Evolutionary conservation across 169 alveolate genomes (phyloP).

Genomic region (Cryptosporidium tyzzeri): DNA sequence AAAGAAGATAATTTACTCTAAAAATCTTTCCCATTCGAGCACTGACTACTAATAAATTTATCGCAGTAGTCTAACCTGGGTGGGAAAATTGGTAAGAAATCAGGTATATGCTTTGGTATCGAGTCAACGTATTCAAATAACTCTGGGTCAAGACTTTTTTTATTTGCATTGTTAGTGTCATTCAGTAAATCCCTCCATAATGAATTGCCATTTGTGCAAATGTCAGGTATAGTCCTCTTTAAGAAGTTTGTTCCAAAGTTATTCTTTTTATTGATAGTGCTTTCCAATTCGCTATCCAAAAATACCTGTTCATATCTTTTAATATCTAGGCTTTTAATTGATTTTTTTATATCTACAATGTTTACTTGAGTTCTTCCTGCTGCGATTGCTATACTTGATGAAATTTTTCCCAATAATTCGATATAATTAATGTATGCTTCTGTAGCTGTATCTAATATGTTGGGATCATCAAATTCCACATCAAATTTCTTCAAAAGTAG

Average conservation of each 20-base stretch:
- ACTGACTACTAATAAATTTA: not conserved
- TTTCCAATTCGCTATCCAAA: constrained; percentile 1
- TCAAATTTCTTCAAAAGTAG: constrained; percentile 35
- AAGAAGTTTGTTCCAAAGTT: not conserved
- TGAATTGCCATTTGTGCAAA: not conserved
- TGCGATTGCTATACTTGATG: constrained; percentile 18
- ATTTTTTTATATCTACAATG: constrained; percentile 43
- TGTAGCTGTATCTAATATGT: constrained; percentile 48
- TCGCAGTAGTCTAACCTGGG: constrained; percentile 54
- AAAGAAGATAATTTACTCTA: constrained; percentile 1
- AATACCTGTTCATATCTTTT: constrained; percentile 58
- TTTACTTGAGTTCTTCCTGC: constrained; percentile 72
- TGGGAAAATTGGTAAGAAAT: constrained; percentile 66
- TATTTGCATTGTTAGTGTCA: not conserved
- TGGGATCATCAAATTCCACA: constrained; percentile 28
- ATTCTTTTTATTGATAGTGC: not conserved
- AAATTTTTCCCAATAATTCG: constrained; percentile 39
- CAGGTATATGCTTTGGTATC: constrained; percentile 66
- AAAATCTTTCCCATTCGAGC: not conserved
- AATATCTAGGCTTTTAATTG: constrained; percentile 44
- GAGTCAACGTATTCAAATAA: constrained; percentile 38
- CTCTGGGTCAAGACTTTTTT: constrained; percentile 22
- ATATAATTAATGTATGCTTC: constrained; percentile 53
- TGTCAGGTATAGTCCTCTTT: constrained; percentile 1
- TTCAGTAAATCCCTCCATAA: constrained; percentile 31